Evolutionary conservation across 2,329 filamentous ascomycete genomes (phyloP).

Genomic region (Coleophoma crateriformis): DNA sequence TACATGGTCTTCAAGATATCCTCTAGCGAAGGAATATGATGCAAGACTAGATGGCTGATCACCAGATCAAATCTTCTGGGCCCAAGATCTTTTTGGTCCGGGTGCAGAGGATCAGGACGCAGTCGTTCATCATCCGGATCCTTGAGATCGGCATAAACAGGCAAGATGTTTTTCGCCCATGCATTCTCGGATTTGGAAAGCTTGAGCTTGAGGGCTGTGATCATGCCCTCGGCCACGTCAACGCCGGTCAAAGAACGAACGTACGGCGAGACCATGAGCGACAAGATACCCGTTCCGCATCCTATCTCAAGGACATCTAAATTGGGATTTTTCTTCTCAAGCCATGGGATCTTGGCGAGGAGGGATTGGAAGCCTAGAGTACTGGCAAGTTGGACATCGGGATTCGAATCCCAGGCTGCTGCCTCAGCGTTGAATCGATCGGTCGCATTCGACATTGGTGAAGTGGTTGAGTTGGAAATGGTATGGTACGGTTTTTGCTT

Average conservation of each 20-base stretch:
- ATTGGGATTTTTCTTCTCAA: constrained; percentile 1
- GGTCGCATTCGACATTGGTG: background rate
- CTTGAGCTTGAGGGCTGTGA: constrained; percentile 41
- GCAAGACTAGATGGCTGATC: constrained; percentile 47
- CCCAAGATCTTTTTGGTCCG: background rate
- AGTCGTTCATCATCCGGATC: constrained; percentile 41
- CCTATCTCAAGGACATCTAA: constrained; percentile 79
- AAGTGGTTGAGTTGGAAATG: background rate
- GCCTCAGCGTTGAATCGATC: constrained; percentile 50
- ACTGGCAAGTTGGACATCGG: constrained; percentile 39
- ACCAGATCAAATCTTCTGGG: constrained; percentile 42
- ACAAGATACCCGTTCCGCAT: constrained; percentile 89
- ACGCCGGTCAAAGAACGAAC: constrained; percentile 43
- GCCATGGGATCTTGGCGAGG: constrained; percentile 28
- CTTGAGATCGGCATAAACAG: constrained; percentile 40
- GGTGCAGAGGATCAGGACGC: constrained; percentile 22
- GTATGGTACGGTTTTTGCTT: background rate
- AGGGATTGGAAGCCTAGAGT: constrained; percentile 39
- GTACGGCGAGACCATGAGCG: constrained; percentile 40
- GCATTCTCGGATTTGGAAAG: constrained; percentile 21
- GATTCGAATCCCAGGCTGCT: constrained; percentile 47
- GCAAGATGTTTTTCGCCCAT: constrained; percentile 33
- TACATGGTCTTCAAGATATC: constrained; percentile 38
- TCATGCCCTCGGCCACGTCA: constrained; percentile 50
- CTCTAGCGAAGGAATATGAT: constrained; percentile 44